Evolutionary conservation across 352 stramenopile species (phyloP).

Genomic region (Saprolegnia parasitica): DNA sequence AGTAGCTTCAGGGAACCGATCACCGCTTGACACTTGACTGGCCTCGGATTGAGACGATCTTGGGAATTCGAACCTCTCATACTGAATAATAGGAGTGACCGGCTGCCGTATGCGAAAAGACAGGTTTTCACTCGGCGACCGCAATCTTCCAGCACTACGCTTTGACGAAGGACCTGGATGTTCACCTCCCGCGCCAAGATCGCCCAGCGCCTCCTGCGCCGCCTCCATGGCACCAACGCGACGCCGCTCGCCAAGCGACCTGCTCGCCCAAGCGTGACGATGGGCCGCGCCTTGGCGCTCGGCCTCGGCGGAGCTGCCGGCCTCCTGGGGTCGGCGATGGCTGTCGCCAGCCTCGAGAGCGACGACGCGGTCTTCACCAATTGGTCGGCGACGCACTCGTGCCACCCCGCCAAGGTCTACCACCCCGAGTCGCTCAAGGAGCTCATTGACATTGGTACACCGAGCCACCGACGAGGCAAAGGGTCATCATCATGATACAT

Average conservation of each 20-base stretch:
- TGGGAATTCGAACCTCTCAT: no score
- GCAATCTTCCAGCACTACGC: neutral
- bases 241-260: no score
- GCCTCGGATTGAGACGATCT: no score
- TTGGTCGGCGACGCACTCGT: constrained; percentile 78
- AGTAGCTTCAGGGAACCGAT: no score
- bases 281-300: neutral
- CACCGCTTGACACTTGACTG: no score
- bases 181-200: neutral
- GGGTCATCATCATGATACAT: neutral
- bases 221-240: neutral
- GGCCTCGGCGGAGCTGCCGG: neutral
- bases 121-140: neutral
- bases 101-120: no score
- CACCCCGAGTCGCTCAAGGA: constrained; percentile 65
- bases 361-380: constrained; percentile 69
- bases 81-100: no score
- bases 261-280: neutral
- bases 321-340: neutral
- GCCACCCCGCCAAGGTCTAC: constrained; percentile 57
- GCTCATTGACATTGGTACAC: constrained; percentile 37
- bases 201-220: neutral
- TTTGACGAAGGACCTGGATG: neutral
- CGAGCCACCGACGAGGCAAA: neutral
- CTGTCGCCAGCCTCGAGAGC: neutral